Evolutionary conservation across 2,329 filamentous ascomycete genomes (phyloP), one percentile per base, ranked within the genome.

Genomic region (Pseudogymnoascus sp.): DNA sequence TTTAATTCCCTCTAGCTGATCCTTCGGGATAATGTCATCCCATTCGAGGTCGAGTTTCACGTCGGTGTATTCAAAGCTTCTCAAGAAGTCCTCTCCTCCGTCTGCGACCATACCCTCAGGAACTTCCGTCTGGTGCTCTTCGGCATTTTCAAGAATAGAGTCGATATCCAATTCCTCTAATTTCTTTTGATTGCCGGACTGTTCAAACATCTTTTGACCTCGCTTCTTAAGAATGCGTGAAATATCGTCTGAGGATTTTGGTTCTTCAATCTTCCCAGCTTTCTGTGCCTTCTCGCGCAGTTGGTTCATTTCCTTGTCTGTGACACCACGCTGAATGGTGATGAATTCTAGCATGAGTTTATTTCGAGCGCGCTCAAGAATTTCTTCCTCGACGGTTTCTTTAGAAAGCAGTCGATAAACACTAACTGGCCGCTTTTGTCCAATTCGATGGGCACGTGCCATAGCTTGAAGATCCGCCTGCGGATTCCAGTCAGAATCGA

Each of bases 171-270:
- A 86, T 74, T 97, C 92, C 75, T 99, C 94, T 4, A 99, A 81
- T 72, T 96, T 94, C 76, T 93, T 89, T 74, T 99, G 94, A 72
- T 99, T 99, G 63, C 91, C 90, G 9, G 90, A 94, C 73, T 97
- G 93, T 75, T 97, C 93, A 68, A 99, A 99, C 88, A 99, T 96
- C 75, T 94, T 96, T 72, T 97, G 94, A n/a, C 94, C 96, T 68
- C 94, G 89, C 76, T 93, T 92, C 78, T 97, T 97, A 71, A 99
- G 83, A 63, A 99, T 96, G 74, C 90, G 89, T 65, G 94, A 96
- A 66, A 97, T 97, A 71, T 97, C 94, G 66, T 96, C 93, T 0
- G 90, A 90, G 2, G 91, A 95, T 63, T 87, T 93, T 6, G 93
- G 92, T 68, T 96, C 92, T 61, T 88, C 87, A 36, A 81, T 85